A percentile compares a stretch with the other conserved stretches of the same genome.
phyloP scores from a whole-genome alignment of 257 asterid genomes.

The Thymus quinquecostatus region DNA sequence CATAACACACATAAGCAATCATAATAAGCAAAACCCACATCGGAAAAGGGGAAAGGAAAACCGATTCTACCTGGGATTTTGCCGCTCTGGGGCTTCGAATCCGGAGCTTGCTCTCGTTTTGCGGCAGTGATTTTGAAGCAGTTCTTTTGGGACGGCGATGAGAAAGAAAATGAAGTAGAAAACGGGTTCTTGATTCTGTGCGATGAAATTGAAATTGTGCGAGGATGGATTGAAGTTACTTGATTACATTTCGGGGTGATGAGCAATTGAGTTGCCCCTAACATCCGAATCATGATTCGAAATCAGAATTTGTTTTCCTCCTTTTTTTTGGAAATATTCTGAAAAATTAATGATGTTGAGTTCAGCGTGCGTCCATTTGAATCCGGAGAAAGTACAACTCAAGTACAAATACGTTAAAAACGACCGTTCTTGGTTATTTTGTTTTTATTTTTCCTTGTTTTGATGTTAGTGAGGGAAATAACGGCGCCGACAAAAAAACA shows the following conservation, averaged over 20 bases:
- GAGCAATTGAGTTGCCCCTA: conserved; percentile 34
- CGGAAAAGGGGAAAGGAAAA: not conserved
- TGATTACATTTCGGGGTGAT: conserved; percentile 36
- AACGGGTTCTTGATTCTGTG: conserved; percentile 32
- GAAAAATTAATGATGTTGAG: too few relatives aligned
- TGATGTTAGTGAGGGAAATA: too few relatives aligned
- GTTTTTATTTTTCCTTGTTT: too few relatives aligned
- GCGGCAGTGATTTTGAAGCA: conserved; percentile 33
- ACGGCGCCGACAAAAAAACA: too few relatives aligned
- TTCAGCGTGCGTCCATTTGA: too few relatives aligned
- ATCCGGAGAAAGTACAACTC: too few relatives aligned
- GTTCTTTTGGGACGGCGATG: conserved; percentile 37
- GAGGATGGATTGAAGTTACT: conserved; percentile 16
- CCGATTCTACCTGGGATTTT: conserved; percentile 26
- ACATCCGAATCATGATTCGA: conserved; percentile 36
- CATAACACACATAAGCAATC: conserved; percentile 14
- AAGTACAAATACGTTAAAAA: too few relatives aligned
- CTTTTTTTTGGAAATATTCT: too few relatives aligned
- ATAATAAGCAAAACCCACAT: conserved; percentile 21
- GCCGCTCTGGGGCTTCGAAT: conserved; percentile 34
- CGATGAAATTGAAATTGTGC: not conserved
- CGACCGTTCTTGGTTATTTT: too few relatives aligned
- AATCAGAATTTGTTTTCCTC: not conserved
- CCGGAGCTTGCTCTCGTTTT: conserved; percentile 35
- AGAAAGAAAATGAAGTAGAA: conserved; percentile 34